Evolutionary conservation across 306 rosid genomes (phyloP), one percentile per base, ranked within the genome.

Genomic region (Sesbania bispinosa): DNA sequence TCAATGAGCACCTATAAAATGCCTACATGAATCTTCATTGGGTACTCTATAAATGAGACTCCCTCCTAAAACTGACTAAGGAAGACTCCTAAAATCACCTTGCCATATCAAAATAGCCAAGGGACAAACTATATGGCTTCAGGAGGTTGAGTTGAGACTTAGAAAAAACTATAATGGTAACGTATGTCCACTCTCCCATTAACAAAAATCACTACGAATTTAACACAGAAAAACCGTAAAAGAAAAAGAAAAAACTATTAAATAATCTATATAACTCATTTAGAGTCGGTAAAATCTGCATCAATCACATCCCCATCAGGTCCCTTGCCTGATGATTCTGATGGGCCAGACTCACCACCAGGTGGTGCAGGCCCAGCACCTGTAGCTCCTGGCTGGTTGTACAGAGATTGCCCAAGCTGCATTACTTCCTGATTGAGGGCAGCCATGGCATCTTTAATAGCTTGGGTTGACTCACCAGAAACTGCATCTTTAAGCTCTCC

Each of bases 351-450:
- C 52, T 89, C 96, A 0, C 64, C 76, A 33, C 89, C 92, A 0
- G 94, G 88, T n/a, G n/a, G n/a, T 0, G 93, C 10, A 46, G 88
- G 82, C 3, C 88, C 88, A n/a, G n/a, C n/a, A 0, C 91, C 89
- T 2, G 82, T 57, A 36, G 92, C 83, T 71, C 96, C 93, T 0
- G 96, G 92, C 73, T 92, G 98, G 83, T 92, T 89, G 88, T 92
- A 92, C 4, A 89, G 81, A 27, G 96, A 89, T 73, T 92, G 95
- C 11, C 96, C 95, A 42, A 92, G 81, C 76, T 92, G 98, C 98
- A 92, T 92, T 10, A 92, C 97, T 78, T 93, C 98, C 84, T 93
- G 98, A 38, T 93, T 93, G 14, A 93, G 96, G 74, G 92, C 89
- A 52, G 96, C 87, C 83, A 93, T 90, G 63, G 97, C 88, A 52